phyloP scores from a whole-genome alignment of 2,329 filamentous ascomycete genomes.

The Grosmannia huntii region DNA sequence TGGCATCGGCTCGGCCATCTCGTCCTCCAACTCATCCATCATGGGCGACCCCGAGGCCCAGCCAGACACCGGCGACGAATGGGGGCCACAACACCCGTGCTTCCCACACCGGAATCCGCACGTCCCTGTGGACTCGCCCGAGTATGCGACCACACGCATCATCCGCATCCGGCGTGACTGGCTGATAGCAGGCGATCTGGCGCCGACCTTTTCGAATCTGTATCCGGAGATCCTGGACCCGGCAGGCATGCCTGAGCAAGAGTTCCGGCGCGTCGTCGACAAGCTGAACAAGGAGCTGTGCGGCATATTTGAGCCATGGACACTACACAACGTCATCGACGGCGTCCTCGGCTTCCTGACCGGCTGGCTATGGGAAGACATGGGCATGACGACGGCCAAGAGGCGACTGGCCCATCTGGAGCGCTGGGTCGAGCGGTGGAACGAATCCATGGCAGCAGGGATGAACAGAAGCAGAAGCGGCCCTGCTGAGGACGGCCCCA shows the following conservation, averaged over 20 bases:
- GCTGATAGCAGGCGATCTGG: conserved; percentile 78
- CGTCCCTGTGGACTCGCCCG: conserved; percentile 62
- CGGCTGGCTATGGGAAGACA: conserved; percentile 89
- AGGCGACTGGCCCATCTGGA: conserved; percentile 57
- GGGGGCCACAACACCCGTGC: conserved; percentile 90
- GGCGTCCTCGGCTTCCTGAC: conserved; percentile 67
- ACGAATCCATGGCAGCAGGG: conserved; percentile 47
- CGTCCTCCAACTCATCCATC: conserved; percentile 46
- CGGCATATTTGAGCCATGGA: conserved; percentile 69
- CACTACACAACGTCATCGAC: conserved; percentile 66
- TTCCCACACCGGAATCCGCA: conserved; percentile 90
- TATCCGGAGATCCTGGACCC: conserved; percentile 95
- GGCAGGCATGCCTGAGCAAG: conserved; percentile 64
- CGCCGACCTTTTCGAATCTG: conserved; percentile 85
- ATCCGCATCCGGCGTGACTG: conserved; percentile 88
- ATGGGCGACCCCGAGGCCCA: conserved; percentile 51
- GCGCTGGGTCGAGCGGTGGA: conserved; percentile 78
- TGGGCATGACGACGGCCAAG: conserved; percentile 68
- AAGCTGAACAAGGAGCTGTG: conserved; percentile 68
- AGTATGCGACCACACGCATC: conserved; percentile 69
- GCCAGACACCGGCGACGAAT: conserved; percentile 60
- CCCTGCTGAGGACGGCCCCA: conserved; percentile 4
- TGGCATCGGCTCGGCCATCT: conserved; percentile 41
- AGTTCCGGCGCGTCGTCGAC: conserved; percentile 73
- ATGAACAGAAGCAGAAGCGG: neutral